phyloP scores from a whole-genome alignment of 164 flowering plant genomes.

The Macadamia tetraphylla region DNA sequence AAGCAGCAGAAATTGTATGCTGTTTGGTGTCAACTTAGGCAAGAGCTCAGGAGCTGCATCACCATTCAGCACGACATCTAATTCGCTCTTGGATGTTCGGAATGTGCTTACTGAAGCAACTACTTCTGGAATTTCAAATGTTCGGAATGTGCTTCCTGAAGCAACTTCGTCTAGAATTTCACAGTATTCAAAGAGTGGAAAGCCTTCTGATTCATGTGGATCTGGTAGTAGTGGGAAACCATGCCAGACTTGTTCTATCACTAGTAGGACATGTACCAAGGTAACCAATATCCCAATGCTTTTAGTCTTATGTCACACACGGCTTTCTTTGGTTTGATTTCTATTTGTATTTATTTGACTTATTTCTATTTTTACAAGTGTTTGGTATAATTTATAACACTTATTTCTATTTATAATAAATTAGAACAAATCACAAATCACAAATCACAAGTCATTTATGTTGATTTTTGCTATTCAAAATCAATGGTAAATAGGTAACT shows the following conservation, averaged over 20 bases:
- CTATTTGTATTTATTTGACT: background rate
- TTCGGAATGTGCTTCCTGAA: constrained; percentile 15
- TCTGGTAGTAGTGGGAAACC: constrained; percentile 14
- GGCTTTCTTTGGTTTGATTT: too few relatives aligned
- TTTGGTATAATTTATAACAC: too few relatives aligned
- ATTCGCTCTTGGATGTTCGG: constrained; percentile 7
- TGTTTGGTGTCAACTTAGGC: constrained; percentile 45
- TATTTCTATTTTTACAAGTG: too few relatives aligned
- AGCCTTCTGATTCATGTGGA: constrained; percentile 8
- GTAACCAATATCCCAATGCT: constrained; percentile 7
- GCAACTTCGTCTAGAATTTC: constrained; percentile 21
- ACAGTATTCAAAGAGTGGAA: constrained; percentile 20
- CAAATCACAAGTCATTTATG: too few relatives aligned
- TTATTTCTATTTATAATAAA: too few relatives aligned
- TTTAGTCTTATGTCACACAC: background rate
- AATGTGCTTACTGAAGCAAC: constrained; percentile 15
- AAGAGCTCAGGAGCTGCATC: constrained; percentile 31
- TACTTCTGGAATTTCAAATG: constrained; percentile 21
- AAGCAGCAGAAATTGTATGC: constrained; percentile 18
- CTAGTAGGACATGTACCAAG: constrained; percentile 37
- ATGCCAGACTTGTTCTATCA: constrained; percentile 17
- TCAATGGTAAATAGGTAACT: too few relatives aligned
- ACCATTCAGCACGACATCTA: constrained; percentile 19
- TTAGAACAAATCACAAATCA: too few relatives aligned
- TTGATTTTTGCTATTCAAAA: too few relatives aligned